Percentiles rank a stretch among this genome's conserved stretches.
Conservation (phyloP, 129 eudicot genomes). For the Arctium lappa region DNA sequence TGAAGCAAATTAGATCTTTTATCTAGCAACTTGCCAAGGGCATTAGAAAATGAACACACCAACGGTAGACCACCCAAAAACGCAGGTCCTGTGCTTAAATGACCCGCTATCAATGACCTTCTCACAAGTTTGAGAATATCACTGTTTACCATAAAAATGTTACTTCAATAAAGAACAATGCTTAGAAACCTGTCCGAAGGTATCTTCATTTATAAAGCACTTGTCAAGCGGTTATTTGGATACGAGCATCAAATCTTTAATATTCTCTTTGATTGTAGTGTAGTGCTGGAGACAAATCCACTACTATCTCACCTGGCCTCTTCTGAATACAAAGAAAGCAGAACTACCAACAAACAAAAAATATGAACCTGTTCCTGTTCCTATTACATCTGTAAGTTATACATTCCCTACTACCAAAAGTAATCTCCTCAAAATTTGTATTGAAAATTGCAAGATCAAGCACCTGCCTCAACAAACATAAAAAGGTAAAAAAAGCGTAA, state of each 20-base stretch:
- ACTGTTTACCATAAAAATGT: no score
- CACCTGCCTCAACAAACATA: conserved; percentile 18
- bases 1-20: no score
- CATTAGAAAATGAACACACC: no score
- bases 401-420: conserved; percentile 15
- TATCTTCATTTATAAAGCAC: neutral
- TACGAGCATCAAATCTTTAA: neutral
- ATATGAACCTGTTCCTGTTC: conserved; percentile 16
- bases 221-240: neutral
- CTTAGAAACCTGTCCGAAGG: no score
- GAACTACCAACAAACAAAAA: conserved; percentile 14
- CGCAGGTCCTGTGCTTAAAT: no score
- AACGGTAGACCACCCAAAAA: no score
- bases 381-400: conserved; percentile 23
- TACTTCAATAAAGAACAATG: no score
- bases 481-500: neutral
- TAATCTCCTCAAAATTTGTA: conserved; percentile 30
- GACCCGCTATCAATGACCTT: no score
- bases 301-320: conserved; percentile 8
- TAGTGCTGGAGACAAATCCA: neutral
- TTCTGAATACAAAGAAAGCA: conserved; percentile 9
- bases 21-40: no score
- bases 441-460: conserved; percentile 12
- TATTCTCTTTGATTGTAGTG: conserved; percentile 15
- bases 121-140: no score